A percentile compares a stretch with the other conserved stretches of the same genome.
Evolutionary conservation across 75 land plant genomes (phyloP).

Genomic region (Cupressus sempervirens): DNA sequence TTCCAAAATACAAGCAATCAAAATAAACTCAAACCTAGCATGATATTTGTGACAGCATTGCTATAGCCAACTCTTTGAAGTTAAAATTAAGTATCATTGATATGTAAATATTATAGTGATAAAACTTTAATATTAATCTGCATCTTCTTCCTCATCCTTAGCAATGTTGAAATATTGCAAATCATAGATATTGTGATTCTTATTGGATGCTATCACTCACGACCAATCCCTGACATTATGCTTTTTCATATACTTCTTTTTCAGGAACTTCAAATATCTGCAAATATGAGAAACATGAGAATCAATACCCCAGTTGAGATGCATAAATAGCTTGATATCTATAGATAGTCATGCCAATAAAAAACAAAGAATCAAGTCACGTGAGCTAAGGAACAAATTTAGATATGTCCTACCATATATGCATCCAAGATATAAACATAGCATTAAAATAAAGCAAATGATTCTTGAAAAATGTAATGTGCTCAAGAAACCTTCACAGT

Average conservation of each 20-base stretch:
- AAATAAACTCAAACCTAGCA: neutral
- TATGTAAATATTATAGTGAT: too few relatives aligned
- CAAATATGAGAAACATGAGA: neutral
- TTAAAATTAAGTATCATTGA: neutral
- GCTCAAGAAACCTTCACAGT: too few relatives aligned
- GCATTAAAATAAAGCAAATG: too few relatives aligned
- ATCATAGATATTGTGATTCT: conserved; percentile 34
- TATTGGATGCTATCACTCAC: conserved; percentile 47
- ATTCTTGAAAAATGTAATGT: too few relatives aligned
- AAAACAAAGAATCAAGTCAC: too few relatives aligned
- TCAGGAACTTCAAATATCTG: conserved; percentile 48
- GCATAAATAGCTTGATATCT: too few relatives aligned
- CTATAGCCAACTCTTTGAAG: neutral
- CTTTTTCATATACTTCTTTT: conserved; percentile 52
- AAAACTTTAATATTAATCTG: conserved; percentile 21
- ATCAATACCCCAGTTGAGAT: too few relatives aligned
- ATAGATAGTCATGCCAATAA: too few relatives aligned
- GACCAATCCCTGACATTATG: conserved; percentile 50
- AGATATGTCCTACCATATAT: too few relatives aligned
- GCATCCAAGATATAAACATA: too few relatives aligned
- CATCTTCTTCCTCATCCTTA: conserved; percentile 48
- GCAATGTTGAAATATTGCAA: conserved; percentile 41
- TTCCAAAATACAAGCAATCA: neutral
- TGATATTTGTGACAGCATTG: neutral
- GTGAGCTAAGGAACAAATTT: too few relatives aligned